These are phyloP conservation scores for Quercus bicolor DNA, from an alignment of 306 rosid species.

Conservation along the genomic window DNA sequence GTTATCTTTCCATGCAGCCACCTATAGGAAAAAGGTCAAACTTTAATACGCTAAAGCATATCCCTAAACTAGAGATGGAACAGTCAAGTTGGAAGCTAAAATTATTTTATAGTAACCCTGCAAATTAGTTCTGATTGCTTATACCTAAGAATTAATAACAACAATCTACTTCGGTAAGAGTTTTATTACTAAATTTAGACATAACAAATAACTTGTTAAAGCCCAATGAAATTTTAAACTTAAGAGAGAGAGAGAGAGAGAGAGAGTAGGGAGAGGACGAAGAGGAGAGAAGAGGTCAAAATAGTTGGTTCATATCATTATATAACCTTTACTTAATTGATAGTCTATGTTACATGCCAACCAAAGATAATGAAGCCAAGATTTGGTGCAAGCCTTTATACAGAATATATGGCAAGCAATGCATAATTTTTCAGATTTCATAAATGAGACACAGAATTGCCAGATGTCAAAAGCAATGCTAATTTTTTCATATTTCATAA, in stretches of 20 bases:
- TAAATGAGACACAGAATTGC: no score
- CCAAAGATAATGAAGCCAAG: neutral
- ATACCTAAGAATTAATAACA: neutral
- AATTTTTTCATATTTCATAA: no score
- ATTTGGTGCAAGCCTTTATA: neutral
- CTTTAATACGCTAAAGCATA: conserved; percentile 10
- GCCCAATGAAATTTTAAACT: neutral
- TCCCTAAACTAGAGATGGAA: conserved; percentile 5
- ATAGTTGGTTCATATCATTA: neutral
- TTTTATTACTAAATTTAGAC: neutral
- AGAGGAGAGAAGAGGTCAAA: neutral
- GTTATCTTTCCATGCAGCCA: conserved; percentile 97
- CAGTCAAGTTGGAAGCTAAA: conserved; percentile 2
- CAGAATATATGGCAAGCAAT: no score
- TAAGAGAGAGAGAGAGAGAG: neutral
- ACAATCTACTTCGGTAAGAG: neutral
- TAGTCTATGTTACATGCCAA: neutral
- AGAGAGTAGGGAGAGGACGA: neutral
- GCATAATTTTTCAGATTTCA: no score
- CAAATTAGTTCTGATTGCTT: neutral
- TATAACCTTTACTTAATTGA: neutral
- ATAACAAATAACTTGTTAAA: neutral
- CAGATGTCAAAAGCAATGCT: no score
- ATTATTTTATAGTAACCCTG: conserved; percentile 2
- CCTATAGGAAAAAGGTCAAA: conserved; percentile 39